These are phyloP conservation scores for Chlorella sp. DNA, from an alignment of 139 green algal genomes.

Conservation along the genomic window DNA sequence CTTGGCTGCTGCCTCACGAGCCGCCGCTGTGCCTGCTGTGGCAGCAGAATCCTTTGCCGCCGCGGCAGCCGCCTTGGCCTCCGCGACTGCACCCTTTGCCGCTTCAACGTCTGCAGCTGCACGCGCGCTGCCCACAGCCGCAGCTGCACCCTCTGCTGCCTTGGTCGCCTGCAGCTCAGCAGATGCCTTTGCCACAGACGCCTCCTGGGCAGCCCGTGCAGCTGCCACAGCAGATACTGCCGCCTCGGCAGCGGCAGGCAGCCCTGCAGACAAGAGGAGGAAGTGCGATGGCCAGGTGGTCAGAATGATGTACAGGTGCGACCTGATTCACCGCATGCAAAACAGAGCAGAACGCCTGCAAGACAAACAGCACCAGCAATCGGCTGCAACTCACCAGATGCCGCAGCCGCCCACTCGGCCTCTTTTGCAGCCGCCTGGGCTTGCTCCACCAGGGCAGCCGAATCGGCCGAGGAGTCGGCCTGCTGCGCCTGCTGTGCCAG, in stretches of 20 bases:
- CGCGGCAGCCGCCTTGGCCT: background rate
- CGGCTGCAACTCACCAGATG: background rate
- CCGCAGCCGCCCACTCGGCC: background rate
- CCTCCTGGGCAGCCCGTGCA: background rate
- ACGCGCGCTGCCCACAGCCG: background rate
- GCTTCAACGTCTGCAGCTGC: background rate
- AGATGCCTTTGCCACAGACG: background rate
- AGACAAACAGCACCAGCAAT: background rate
- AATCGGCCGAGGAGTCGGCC: background rate
- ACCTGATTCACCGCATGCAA: too few species aligned
- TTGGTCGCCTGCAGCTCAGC: background rate
- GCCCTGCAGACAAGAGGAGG: background rate
- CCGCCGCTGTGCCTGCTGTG: background rate
- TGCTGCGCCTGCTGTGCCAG: slow-evolving; percentile 11
- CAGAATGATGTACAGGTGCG: too few species aligned
- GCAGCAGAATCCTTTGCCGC: background rate
- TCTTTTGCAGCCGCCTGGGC: slow-evolving; percentile 4
- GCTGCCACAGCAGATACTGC: background rate
- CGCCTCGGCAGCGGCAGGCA: background rate
- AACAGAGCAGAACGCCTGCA: too few species aligned
- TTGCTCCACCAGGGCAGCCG: background rate
- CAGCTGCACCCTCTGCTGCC: background rate
- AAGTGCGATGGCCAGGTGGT: too few species aligned
- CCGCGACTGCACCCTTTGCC: background rate
- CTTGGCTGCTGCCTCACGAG: background rate